Evolutionary conservation across 768 basidiomycete genomes (phyloP).

Genomic region (Heimioporus sp.): DNA sequence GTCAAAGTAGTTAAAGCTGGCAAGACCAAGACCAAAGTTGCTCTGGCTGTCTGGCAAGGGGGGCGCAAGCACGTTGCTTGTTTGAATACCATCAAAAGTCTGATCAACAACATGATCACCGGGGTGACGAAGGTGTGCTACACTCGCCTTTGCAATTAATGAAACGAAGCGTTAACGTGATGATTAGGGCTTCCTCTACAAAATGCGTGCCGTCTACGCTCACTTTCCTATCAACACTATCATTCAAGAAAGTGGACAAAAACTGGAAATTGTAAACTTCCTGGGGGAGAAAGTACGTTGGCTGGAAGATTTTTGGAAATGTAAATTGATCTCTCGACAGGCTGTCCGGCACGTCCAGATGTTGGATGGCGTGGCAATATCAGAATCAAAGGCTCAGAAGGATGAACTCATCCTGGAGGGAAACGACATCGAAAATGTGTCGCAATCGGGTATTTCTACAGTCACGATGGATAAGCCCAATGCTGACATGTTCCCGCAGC

Average conservation of each 20-base stretch:
- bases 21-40: conserved; percentile 71
- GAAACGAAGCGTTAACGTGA: conserved; percentile 3
- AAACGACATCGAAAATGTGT: conserved; percentile 95
- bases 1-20: conserved; percentile 73
- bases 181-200: conserved; percentile 94
- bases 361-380: conserved; percentile 81
- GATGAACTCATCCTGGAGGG: conserved; percentile 94
- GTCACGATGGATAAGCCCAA: neutral
- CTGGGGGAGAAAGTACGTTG: conserved; percentile 82
- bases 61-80: conserved; percentile 98
- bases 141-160: neutral
- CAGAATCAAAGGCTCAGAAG: conserved; percentile 90
- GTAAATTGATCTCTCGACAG: conserved; percentile 36
- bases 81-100: conserved; percentile 90
- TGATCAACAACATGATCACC: conserved; percentile 96
- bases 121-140: conserved; percentile 86
- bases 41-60: conserved; percentile 96
- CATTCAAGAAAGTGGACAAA: conserved; percentile 69
- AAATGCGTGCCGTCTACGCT: conserved; percentile 99
- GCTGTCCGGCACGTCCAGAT: conserved; percentile 90
- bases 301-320: neutral
- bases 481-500: conserved; percentile 44
- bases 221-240: conserved; percentile 99
- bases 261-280: conserved; percentile 93
- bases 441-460: conserved; percentile 75